phyloP scores from a whole-genome alignment of 108 stramenopile species.

The Fragilariopsis cylindrus region DNA sequence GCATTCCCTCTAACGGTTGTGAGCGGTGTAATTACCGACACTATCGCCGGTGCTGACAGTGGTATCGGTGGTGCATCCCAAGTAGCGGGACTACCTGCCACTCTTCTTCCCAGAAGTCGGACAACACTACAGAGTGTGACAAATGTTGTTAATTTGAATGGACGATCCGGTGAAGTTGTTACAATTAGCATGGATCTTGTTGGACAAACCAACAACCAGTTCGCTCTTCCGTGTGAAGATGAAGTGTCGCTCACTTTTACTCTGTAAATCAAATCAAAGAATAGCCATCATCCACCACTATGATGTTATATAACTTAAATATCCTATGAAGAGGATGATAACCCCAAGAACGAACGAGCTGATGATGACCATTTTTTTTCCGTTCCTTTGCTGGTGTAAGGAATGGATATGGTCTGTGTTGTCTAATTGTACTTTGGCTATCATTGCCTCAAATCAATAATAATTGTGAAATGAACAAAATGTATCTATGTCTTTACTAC shows the following conservation, averaged over 20 bases:
- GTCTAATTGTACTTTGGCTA: no score
- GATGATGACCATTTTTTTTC: no score
- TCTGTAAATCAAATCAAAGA: background rate
- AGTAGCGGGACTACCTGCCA: background rate
- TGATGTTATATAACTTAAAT: no score
- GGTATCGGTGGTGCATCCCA: background rate
- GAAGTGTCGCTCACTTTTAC: background rate
- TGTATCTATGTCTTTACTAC: no score
- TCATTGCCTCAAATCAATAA: no score
- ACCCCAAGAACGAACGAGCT: no score
- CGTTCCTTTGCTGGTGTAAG: no score
- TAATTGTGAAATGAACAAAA: no score
- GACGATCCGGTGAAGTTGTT: background rate
- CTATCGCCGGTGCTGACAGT: background rate
- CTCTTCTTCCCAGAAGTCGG: background rate
- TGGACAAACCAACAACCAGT: background rate
- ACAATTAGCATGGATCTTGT: background rate
- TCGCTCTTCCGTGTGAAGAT: slow-evolving; percentile 6
- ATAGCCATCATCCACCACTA: no score
- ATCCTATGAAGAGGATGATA: no score
- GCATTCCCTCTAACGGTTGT: background rate
- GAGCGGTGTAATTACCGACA: background rate
- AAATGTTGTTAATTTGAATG: background rate
- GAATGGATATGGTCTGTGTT: no score
- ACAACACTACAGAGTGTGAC: background rate